Conservation (phyloP, 2,329 filamentous ascomycete genomes). For the Fragosphaeria purpurea region DNA sequence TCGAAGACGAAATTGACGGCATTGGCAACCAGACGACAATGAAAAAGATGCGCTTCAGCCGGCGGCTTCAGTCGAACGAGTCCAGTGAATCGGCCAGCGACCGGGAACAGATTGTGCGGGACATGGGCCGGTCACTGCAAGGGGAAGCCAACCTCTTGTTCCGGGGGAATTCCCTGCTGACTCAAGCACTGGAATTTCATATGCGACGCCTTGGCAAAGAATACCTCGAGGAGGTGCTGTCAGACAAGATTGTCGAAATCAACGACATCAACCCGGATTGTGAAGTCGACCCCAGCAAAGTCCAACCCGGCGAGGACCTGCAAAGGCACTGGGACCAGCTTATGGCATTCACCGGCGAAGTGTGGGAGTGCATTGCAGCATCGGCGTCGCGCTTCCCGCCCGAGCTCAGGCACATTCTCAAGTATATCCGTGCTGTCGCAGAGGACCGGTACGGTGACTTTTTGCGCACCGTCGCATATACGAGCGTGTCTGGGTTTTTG, state of each 20-base stretch:
- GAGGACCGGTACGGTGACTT: conserved; percentile 94
- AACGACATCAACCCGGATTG: conserved; percentile 85
- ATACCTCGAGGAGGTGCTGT: conserved; percentile 78
- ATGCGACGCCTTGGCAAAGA: conserved; percentile 92
- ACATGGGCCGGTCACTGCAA: conserved; percentile 68
- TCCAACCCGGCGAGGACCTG: conserved; percentile 58
- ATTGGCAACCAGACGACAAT: conserved; percentile 71
- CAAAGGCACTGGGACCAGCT: conserved; percentile 75
- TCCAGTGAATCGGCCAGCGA: conserved; percentile 54
- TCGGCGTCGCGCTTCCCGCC: conserved; percentile 69
- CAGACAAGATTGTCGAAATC: conserved; percentile 79
- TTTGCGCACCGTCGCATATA: conserved; percentile 79
- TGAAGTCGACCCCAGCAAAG: conserved; percentile 84
- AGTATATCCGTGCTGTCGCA: conserved; percentile 84
- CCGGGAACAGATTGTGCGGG: conserved; percentile 61
- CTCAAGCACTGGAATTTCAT: conserved; percentile 86
- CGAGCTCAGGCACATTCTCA: conserved; percentile 75
- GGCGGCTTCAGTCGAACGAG: conserved; percentile 60
- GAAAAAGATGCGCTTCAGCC: conserved; percentile 63
- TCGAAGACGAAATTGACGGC: conserved; percentile 96
- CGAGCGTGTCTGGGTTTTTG: conserved; percentile 87
- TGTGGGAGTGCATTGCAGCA: conserved; percentile 74
- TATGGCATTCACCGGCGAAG: conserved; percentile 63
- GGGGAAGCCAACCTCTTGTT: conserved; percentile 92
- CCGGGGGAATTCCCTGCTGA: conserved; percentile 86